Percentiles rank a stretch among this genome's conserved stretches.
Conservation (phyloP, 768 basidiomycete genomes). For the Coprinellus micaceus region DNA sequence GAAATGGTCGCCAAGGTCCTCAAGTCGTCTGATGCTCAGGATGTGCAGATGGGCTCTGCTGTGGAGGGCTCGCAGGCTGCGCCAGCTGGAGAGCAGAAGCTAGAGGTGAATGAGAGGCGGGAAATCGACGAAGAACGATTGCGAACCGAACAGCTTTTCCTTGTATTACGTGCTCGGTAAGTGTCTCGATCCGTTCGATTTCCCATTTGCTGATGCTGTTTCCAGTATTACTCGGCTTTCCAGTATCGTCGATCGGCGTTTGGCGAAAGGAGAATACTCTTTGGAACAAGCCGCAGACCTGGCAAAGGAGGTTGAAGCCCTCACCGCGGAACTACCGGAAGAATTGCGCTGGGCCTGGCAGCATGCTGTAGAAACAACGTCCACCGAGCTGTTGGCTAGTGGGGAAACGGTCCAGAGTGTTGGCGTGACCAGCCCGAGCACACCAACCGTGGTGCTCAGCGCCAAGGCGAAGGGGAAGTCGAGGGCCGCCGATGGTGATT, state of each 20-base stretch:
- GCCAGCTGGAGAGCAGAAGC: too few species aligned
- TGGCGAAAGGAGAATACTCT: too few species aligned
- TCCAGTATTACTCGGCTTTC: too few species aligned
- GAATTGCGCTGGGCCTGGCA: background rate
- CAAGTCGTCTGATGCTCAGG: conserved; percentile 16
- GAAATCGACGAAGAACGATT: background rate
- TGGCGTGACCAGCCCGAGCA: conserved; percentile 29
- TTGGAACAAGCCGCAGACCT: too few species aligned
- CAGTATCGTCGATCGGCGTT: too few species aligned
- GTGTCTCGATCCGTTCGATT: conserved; percentile 15
- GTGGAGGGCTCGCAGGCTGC: too few species aligned
- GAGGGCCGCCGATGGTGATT: background rate
- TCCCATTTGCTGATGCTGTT: too few species aligned
- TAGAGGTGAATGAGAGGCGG: background rate
- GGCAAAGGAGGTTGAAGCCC: too few species aligned
- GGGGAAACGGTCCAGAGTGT: too few species aligned
- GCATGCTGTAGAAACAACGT: background rate
- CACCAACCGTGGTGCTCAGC: conserved; percentile 53
- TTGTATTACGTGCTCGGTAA: conserved; percentile 60
- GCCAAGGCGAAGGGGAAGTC: conserved; percentile 2
- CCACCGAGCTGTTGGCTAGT: background rate
- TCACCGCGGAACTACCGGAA: background rate
- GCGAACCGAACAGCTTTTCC: conserved; percentile 27
- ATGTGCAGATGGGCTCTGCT: conserved; percentile 7
- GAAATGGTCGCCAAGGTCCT: conserved; percentile 6